phyloP scores from a whole-genome alignment of 2,329 filamentous ascomycete genomes.

The Zasmidium citrigriseum region DNA sequence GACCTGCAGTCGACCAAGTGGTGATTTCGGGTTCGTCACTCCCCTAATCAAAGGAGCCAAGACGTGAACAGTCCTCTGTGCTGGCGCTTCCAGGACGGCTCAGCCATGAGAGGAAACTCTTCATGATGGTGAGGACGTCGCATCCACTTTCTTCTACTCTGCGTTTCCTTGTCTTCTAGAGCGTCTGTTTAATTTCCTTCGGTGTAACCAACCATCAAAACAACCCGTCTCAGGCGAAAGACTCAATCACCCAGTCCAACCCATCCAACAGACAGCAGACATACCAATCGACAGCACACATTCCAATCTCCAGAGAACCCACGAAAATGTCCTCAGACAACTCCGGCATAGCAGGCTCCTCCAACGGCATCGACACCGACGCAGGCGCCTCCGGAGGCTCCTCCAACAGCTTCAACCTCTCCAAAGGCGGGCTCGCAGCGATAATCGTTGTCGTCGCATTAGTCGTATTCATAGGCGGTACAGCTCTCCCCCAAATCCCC shows the following conservation, averaged over 20 bases:
- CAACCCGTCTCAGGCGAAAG: too few species aligned
- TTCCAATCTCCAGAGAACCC: background rate
- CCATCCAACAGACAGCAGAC: background rate
- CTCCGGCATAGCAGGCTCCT: slow-evolving; percentile 9
- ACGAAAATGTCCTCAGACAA: too few species aligned
- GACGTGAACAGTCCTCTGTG: background rate
- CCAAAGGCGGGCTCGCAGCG: slow-evolving; percentile 69
- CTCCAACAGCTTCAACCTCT: slow-evolving; percentile 62
- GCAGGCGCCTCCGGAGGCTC: slow-evolving; percentile 64
- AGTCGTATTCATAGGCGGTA: slow-evolving; percentile 65
- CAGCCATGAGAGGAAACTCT: background rate
- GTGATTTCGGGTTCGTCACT: background rate
- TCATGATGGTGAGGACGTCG: background rate
- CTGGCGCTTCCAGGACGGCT: slow-evolving; percentile 2
- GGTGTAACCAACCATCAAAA: too few species aligned
- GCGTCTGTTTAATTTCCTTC: too few species aligned
- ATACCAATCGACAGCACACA: background rate
- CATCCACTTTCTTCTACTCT: background rate
- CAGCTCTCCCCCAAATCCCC: slow-evolving; percentile 31
- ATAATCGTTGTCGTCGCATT: slow-evolving; percentile 73
- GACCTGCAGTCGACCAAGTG: slow-evolving; percentile 1
- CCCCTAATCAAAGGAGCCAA: background rate
- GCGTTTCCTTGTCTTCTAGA: slow-evolving; percentile 1
- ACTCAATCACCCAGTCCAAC: too few species aligned
- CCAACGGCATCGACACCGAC: slow-evolving; percentile 29